phyloP scores from a whole-genome alignment of 257 asterid genomes.

The Solanum verrucosum region DNA sequence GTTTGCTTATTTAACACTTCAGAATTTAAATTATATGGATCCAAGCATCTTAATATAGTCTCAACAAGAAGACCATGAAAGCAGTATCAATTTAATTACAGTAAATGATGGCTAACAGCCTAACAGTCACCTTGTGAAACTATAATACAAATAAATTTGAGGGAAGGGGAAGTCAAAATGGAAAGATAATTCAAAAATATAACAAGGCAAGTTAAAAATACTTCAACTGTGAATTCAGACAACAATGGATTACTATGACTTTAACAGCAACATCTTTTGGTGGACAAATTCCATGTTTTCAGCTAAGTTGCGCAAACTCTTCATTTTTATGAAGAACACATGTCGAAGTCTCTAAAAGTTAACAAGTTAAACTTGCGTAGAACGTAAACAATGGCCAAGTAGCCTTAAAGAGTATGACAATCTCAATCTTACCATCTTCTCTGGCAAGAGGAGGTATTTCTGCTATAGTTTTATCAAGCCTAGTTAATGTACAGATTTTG shows the following conservation, averaged over 20 bases:
- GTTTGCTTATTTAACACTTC: not conserved
- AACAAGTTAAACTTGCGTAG: not conserved
- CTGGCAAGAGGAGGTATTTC: not conserved
- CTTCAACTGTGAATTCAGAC: not conserved
- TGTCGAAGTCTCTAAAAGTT: not conserved
- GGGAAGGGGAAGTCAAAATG: not conserved
- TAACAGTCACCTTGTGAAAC: too few relatives aligned
- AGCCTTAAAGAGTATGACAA: not conserved
- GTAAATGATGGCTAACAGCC: too few relatives aligned
- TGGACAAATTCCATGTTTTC: not conserved
- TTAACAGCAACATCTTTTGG: not conserved
- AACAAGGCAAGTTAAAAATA: not conserved
- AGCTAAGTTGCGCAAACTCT: not conserved
- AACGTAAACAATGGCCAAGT: not conserved
- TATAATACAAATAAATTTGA: too few relatives aligned
- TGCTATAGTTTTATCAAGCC: accelerated
- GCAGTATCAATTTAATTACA: too few relatives aligned
- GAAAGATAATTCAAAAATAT: not conserved
- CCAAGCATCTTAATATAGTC: not conserved
- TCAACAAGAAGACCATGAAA: too few relatives aligned
- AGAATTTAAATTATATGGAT: not conserved
- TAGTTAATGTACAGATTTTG: not conserved
- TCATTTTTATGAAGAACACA: too few relatives aligned
- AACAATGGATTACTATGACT: not conserved
- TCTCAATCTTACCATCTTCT: not conserved